phyloP scores from a whole-genome alignment of 106 monocot genomes.

The Dendrobium catenatum region DNA sequence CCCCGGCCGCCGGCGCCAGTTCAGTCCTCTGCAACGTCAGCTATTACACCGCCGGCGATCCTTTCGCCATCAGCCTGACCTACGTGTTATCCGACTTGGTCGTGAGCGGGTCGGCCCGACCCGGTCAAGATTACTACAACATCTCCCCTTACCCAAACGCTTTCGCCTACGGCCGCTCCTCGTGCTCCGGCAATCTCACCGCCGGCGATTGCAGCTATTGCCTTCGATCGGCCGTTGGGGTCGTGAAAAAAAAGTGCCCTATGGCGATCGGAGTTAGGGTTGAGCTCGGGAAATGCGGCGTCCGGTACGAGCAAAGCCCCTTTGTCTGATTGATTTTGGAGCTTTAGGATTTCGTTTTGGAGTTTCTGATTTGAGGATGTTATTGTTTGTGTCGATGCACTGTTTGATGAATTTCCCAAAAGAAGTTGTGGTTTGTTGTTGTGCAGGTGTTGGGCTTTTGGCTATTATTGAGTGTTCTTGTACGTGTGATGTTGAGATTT shows the following conservation, averaged over 20 bases:
- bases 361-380: too few relatives aligned
- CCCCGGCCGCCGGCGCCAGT: neutral
- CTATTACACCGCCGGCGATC: slow-evolving; percentile 11
- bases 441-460: too few relatives aligned
- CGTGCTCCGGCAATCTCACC: slow-evolving; percentile 1
- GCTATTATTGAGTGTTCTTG: too few relatives aligned
- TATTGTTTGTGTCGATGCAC: too few relatives aligned
- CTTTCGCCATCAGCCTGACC: slow-evolving; percentile 11
- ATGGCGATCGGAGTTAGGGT: slow-evolving; percentile 8
- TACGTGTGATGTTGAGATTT: too few relatives aligned
- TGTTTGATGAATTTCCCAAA: too few relatives aligned
- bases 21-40: slow-evolving; percentile 5
- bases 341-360: neutral
- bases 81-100: slow-evolving; percentile 12
- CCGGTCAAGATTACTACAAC: slow-evolving; percentile 13
- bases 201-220: slow-evolving; percentile 9
- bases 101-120: neutral
- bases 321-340: neutral
- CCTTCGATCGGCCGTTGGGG: slow-evolving; percentile 4
- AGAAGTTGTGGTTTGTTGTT: too few relatives aligned
- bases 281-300: neutral
- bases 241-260: neutral
- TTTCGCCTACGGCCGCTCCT: slow-evolving; percentile 13
- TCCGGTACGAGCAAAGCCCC: slow-evolving; percentile 5
- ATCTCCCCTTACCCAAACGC: slow-evolving; percentile 23